phyloP scores from a whole-genome alignment of 257 asterid genomes.

The Capsicum pubescens region DNA sequence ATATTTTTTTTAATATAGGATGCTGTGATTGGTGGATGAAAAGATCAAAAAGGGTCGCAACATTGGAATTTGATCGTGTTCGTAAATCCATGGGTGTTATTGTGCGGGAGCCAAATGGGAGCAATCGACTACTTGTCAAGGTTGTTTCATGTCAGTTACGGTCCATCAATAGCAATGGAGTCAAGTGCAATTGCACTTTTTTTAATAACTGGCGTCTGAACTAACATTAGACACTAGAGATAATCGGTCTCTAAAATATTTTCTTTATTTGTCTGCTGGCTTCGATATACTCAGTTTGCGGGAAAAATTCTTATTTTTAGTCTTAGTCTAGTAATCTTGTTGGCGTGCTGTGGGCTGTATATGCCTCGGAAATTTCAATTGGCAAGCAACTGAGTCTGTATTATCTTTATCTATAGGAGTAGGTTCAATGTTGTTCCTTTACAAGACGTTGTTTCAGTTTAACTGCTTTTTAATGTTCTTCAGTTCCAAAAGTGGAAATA shows the following conservation, averaged over 20 bases:
- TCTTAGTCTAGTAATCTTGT: not conserved
- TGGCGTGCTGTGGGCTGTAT: not conserved
- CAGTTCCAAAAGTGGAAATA: not conserved
- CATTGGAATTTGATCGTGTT: slow-evolving; percentile 85
- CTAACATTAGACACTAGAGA: not conserved
- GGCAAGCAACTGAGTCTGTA: not conserved
- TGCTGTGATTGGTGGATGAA: slow-evolving; percentile 81
- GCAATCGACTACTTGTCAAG: slow-evolving; percentile 89
- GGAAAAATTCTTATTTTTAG: not conserved
- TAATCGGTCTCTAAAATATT: not conserved
- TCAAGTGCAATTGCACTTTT: not conserved
- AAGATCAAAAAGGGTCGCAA: slow-evolving; percentile 67
- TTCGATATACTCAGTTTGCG: not conserved
- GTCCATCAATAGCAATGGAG: not conserved
- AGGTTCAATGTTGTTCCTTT: slow-evolving; percentile 6
- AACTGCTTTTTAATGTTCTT: not conserved
- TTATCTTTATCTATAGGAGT: slow-evolving; percentile 6
- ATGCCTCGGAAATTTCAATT: not conserved
- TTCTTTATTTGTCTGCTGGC: not conserved
- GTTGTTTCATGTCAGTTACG: slow-evolving; percentile 40
- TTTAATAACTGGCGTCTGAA: not conserved
- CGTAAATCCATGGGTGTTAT: slow-evolving; percentile 93
- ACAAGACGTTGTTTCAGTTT: not conserved
- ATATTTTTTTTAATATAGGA: not conserved
- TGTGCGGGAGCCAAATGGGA: slow-evolving; percentile 58